Base-by-base conservation (phyloP, 1,284 basidiomycete species). In the Cryptococcus hybrid region DNA sequence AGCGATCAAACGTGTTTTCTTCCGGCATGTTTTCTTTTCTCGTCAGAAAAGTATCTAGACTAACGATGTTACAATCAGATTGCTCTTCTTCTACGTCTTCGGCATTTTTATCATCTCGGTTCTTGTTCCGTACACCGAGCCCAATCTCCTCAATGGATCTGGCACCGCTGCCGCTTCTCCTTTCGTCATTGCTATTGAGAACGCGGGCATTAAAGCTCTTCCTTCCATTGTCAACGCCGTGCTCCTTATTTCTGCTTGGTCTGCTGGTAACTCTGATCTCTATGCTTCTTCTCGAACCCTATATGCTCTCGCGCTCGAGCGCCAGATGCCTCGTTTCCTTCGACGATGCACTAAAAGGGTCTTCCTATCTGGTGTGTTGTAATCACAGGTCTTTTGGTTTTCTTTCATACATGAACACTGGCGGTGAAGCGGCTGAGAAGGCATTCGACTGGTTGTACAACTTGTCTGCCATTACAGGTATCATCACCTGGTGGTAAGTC, bases 241-340 rank as follows among this genome's bases (percentile, higher is more conserved):
- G 46, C 76, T 90, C 39, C 80, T 90, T 57, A 84, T 86, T 36
- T 84, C 87, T 51, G 91, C 91, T 2, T 90, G 92, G 82, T 91
- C 88, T 7, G 88, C 92, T 3, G 88, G 86, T 47, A 92, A 89
- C 78, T 87, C 86, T 37, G 87, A 84, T 80, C 72, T 93, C 45
- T 95, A 89, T 81, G 86, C 87, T 57, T 81, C 88, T 0, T 90
- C 88, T 7, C 87, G 92, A 68, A 86, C 90, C 30, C 80, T 92
- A 34, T 92, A 92, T 71, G 90, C 89, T 44, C 81, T 94, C 36
- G 84, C 89, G 0, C 78, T 90, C 48, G 85, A 88, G 55, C 85
- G 87, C 2, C 88, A 91, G 73, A 86, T 88, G 2, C 80, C 80
- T 4, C 60, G 60, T 12, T 54, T 82, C 55, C 77, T 83, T 62